These are phyloP conservation scores for Spizellomyces sp. DNA, from an alignment of 192 early-diverging fungal species.

Conservation along the genomic window DNA sequence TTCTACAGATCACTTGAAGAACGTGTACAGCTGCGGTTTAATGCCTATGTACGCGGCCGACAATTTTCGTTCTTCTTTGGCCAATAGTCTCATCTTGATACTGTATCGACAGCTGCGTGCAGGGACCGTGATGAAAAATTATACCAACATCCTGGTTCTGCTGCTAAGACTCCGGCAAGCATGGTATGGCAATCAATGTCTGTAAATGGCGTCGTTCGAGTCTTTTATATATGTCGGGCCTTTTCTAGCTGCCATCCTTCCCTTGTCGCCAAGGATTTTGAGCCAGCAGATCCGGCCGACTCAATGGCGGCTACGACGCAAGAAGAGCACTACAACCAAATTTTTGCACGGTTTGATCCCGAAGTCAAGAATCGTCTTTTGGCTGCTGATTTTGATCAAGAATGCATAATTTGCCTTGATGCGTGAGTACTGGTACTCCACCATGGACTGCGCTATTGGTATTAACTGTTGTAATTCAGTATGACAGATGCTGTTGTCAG, in stretches of 20 bases:
- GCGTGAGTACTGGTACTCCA: constrained; percentile 23
- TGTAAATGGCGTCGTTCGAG: neutral
- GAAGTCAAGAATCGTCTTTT: constrained; percentile 23
- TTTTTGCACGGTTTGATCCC: neutral
- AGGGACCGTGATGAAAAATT: constrained; percentile 56
- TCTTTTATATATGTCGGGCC: neutral
- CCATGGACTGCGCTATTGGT: neutral
- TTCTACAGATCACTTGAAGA: constrained; percentile 58
- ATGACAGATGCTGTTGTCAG: constrained; percentile 29
- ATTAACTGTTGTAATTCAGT: constrained; percentile 1
- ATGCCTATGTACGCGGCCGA: constrained; percentile 26
- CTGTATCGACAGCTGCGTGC: neutral
- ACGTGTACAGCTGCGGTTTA: constrained; percentile 35
- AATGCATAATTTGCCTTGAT: constrained; percentile 51
- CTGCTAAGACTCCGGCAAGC: constrained; percentile 46
- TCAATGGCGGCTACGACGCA: neutral
- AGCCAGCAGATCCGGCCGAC: constrained; percentile 13
- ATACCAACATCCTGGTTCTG: constrained; percentile 48
- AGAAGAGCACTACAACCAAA: neutral
- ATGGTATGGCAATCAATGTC: constrained; percentile 22
- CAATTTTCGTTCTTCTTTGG: too few species aligned
- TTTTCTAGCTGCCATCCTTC: constrained; percentile 35
- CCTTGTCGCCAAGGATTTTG: constrained; percentile 36
- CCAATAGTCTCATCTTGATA: too few species aligned
- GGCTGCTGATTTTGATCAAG: constrained; percentile 32